A percentile compares a stretch with the other conserved stretches of the same genome.
Evolutionary conservation across 2,329 filamentous ascomycete species (phyloP).

Genomic region (Tolypocladium guangdongense): DNA sequence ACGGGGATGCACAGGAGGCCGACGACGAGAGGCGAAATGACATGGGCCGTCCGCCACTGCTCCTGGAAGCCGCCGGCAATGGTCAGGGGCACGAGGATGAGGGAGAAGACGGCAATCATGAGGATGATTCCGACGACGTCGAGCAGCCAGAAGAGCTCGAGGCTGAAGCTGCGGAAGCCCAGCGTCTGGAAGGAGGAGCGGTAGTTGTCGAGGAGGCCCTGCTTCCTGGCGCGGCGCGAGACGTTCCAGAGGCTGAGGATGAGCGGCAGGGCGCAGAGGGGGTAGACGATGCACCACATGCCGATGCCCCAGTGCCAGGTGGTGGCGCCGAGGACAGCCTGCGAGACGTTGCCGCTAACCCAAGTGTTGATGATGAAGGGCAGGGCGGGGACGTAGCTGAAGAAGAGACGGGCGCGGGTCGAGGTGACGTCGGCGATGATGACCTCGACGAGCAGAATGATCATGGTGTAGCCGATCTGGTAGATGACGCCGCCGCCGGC

Average conservation of each 20-base stretch:
- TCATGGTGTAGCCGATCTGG: constrained; percentile 46
- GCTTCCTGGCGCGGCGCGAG: constrained; percentile 8
- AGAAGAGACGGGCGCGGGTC: constrained; percentile 46
- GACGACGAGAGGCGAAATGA: constrained; percentile 40
- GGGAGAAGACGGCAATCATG: constrained; percentile 32
- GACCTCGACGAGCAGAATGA: constrained; percentile 48
- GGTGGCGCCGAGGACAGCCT: constrained; percentile 35
- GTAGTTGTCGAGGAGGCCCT: constrained; percentile 23
- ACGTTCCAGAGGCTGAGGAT: constrained; percentile 29
- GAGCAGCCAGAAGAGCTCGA: constrained; percentile 17
- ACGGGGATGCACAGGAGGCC: constrained; percentile 36
- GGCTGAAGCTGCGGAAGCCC: constrained; percentile 1
- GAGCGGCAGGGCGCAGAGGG: constrained; percentile 43
- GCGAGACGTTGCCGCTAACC: constrained; percentile 47
- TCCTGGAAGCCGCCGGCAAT: constrained; percentile 37
- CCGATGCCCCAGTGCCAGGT: constrained; percentile 53
- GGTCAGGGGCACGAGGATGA: constrained; percentile 41
- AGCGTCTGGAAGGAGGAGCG: constrained; percentile 5
- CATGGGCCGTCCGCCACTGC: constrained; percentile 38
- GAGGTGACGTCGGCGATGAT: constrained; percentile 51
- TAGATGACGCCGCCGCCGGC: constrained; percentile 44
- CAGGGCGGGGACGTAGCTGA: constrained; percentile 47
- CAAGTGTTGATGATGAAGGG: constrained; percentile 54
- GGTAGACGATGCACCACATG: constrained; percentile 53
- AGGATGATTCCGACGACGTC: constrained; percentile 38